A percentile compares a stretch with the other conserved stretches of the same genome.
These are phyloP conservation scores for Ormosia semicastrata DNA, from an alignment of 306 rosid genomes.

Conservation along the genomic window DNA sequence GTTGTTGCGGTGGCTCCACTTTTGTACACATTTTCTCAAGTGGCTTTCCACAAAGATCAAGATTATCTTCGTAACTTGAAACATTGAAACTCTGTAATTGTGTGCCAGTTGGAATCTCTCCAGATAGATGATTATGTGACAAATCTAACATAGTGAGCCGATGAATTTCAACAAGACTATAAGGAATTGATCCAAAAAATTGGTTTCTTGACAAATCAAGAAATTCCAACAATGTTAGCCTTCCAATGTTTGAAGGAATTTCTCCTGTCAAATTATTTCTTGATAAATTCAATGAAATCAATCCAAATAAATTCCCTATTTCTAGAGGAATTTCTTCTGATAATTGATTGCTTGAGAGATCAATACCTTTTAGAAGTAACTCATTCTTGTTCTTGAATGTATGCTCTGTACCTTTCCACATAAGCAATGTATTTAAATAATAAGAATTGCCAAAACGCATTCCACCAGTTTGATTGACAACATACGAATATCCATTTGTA, in stretches of 20 bases:
- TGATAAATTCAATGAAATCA: slow-evolving; percentile 24
- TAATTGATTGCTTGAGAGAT: slow-evolving; percentile 25
- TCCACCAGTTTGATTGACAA: not conserved
- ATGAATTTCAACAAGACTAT: not conserved
- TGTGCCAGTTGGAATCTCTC: slow-evolving; percentile 12
- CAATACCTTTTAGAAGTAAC: not conserved
- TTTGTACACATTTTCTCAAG: not conserved
- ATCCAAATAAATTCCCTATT: not conserved
- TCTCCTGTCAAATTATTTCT: not conserved
- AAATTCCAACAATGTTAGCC: not conserved
- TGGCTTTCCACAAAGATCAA: slow-evolving; percentile 9
- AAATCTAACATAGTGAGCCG: slow-evolving; percentile 15
- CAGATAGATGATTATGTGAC: slow-evolving; percentile 5
- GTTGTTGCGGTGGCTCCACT: not conserved
- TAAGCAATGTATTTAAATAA: slow-evolving; percentile 1
- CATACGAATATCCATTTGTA: no score
- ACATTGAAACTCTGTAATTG: slow-evolving; percentile 23
- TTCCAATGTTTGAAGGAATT: not conserved
- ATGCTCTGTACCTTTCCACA: slow-evolving; percentile 31
- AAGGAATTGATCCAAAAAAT: slow-evolving; percentile 16
- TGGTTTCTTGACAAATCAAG: slow-evolving; percentile 31
- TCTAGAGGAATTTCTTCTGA: slow-evolving; percentile 3
- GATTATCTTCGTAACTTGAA: slow-evolving; percentile 9
- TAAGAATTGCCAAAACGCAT: not conserved
- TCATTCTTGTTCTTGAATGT: not conserved